Evolutionary conservation across 768 basidiomycete species (phyloP), one percentile per base, ranked within the genome.

Genomic region (Harrya chromipes): DNA sequence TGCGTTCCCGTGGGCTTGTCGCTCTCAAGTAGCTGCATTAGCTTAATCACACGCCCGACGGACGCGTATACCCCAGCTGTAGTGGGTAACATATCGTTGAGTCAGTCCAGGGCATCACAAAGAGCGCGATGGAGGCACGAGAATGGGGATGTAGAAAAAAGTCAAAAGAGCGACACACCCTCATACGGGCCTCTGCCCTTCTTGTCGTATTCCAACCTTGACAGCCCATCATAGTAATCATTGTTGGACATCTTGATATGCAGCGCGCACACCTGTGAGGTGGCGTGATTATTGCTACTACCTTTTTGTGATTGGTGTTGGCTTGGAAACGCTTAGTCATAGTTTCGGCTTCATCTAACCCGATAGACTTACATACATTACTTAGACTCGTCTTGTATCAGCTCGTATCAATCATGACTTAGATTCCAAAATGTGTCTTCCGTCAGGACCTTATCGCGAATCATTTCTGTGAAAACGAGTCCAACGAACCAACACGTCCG

Each of bases 11-110:
- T 21, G 17, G 16, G 3, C 10, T 43, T 42, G 20, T 44, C 49
- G 11, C 13, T 21, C 4, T 57, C 54, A 0, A 35, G 36, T 23
- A 39, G 47, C 27, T 65, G 58, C 53, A 61, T 55, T 12, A 42
- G 8, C 42, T 46, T 55, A 38, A 64, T 61, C 63, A 65, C 46
- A 16, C 26, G 41, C 11, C 61, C 52, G 13, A 65, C 52, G 1
- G 56, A 52, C 23, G 55, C 47, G 34, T 58, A 63, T 12, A 65
- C 63, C 42, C 65, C 63, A 1, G 40, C 63, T 64, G 47, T 16
- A 5, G 5, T 6, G 8, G 10, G 21, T 13, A 19, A 49, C 6
- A 4, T n/a, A n/a, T n/a, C n/a, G n/a, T n/a, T n/a, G n/a, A n/a
- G 26, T 27, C 26, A 27, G 26, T 27, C 26, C 26, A 24, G 24